Conservation (phyloP, 2,329 filamentous ascomycete genomes). For the Juglanconis juglandina region DNA sequence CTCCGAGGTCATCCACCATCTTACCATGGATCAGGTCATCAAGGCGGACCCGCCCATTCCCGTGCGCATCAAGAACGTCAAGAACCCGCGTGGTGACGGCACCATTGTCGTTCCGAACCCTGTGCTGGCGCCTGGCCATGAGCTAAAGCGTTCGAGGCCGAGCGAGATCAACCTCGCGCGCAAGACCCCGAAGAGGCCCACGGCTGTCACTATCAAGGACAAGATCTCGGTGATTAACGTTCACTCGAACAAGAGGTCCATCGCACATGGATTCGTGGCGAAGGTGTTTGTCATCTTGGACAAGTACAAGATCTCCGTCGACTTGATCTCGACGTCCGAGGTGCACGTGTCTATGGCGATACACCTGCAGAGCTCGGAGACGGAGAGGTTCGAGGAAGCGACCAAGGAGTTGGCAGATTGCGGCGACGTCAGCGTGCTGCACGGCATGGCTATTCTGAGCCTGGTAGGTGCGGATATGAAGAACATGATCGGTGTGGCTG, state of each 20-base stretch:
- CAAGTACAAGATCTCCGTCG: constrained; percentile 81
- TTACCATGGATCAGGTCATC: constrained; percentile 96
- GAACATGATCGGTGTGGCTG: constrained; percentile 92
- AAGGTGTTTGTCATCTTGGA: constrained; percentile 91
- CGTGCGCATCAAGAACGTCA: constrained; percentile 89
- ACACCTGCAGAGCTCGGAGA: constrained; percentile 68
- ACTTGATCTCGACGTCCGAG: constrained; percentile 93
- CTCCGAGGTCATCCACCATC: constrained; percentile 95
- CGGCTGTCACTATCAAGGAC: constrained; percentile 94
- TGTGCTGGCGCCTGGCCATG: constrained; percentile 51
- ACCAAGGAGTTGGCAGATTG: constrained; percentile 72
- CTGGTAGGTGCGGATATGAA: constrained; percentile 95
- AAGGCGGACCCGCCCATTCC: constrained; percentile 75
- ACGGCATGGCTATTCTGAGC: constrained; percentile 92
- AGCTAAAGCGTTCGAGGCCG: constrained; percentile 51
- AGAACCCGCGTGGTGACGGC: constrained; percentile 74
- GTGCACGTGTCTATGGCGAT: constrained; percentile 97
- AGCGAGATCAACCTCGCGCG: constrained; percentile 35
- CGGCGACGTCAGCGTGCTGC: constrained; percentile 85
- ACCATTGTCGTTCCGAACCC: constrained; percentile 81
- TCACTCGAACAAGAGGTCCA: constrained; percentile 93
- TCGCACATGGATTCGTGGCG: constrained; percentile 94
- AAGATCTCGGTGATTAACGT: constrained; percentile 97
- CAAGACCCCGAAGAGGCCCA: constrained; percentile 69
- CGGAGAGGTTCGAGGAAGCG: constrained; percentile 62